Conservation (phyloP, 208 protist species). For the Borovskyia barvae region DNA sequence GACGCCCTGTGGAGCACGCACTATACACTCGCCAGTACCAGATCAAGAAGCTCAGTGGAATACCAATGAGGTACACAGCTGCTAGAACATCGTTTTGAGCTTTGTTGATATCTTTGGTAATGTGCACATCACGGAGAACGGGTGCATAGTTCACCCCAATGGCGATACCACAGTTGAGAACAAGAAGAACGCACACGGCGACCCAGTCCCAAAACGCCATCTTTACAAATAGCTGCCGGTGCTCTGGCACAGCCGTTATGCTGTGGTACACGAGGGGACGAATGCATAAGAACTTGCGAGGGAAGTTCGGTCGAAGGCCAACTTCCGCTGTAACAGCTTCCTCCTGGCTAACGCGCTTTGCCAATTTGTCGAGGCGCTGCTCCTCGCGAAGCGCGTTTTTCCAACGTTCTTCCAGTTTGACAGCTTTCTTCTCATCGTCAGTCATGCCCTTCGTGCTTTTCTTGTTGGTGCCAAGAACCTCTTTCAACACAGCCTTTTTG, state of each 20-base stretch:
- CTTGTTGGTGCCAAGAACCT: slow-evolving; percentile 36
- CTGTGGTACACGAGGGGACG: slow-evolving; percentile 68
- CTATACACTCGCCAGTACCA: slow-evolving; percentile 73
- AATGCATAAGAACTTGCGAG: slow-evolving; percentile 70
- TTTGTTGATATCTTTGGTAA: slow-evolving; percentile 29
- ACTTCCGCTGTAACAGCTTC: slow-evolving; percentile 14
- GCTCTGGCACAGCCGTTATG: slow-evolving; percentile 36
- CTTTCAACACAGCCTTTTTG: slow-evolving; percentile 37
- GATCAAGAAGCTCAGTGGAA: slow-evolving; percentile 62
- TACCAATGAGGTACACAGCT: slow-evolving; percentile 52
- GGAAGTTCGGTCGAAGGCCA: slow-evolving; percentile 57
- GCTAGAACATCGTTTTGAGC: slow-evolving; percentile 41
- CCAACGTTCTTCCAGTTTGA: slow-evolving; percentile 57
- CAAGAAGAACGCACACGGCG: slow-evolving; percentile 45
- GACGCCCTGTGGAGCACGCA: slow-evolving; percentile 43
- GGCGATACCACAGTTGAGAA: slow-evolving; percentile 48
- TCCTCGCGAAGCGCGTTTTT: slow-evolving; percentile 62
- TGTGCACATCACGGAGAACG: neutral
- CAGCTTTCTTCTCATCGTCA: slow-evolving; percentile 38
- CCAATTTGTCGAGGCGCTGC: slow-evolving; percentile 55
- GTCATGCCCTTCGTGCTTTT: slow-evolving; percentile 45
- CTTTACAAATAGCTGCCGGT: slow-evolving; percentile 43
- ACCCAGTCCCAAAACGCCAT: slow-evolving; percentile 74
- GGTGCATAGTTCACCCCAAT: slow-evolving; percentile 43
- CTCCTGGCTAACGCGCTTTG: slow-evolving; percentile 26